Conservation (phyloP, 140 eudicot genomes). For the Anethum foeniculum region DNA sequence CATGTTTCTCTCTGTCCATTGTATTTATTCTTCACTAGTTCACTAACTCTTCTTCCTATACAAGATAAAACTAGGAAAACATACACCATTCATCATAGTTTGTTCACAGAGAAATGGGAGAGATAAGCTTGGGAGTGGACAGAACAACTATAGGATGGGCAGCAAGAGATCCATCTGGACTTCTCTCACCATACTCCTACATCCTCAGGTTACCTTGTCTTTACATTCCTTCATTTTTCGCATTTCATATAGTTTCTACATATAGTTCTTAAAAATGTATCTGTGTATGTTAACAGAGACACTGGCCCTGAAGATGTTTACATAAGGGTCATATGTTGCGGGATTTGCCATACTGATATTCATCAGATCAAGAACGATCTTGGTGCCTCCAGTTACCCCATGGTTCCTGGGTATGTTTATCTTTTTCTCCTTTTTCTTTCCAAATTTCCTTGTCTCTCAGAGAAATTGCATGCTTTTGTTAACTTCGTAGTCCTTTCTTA, state of each 20-base stretch:
- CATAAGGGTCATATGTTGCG: constrained; percentile 55
- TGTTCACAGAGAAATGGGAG: not conserved
- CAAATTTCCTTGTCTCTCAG: not conserved
- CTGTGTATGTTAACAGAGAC: constrained; percentile 24
- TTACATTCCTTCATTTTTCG: not conserved
- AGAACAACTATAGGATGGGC: constrained; percentile 44
- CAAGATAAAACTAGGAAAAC: not conserved
- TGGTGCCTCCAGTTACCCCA: constrained; percentile 80
- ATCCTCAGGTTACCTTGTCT: constrained; percentile 28
- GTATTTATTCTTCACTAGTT: too few species aligned
- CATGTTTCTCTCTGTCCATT: too few species aligned
- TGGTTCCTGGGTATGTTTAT: constrained; percentile 82
- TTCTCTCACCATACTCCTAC: constrained; percentile 43
- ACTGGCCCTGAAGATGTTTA: constrained; percentile 59
- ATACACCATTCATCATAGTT: not conserved
- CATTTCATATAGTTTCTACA: not conserved
- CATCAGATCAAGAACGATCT: constrained; percentile 54
- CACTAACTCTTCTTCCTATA: not conserved
- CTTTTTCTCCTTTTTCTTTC: not conserved
- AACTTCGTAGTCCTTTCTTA: not conserved
- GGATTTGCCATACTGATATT: constrained; percentile 64
- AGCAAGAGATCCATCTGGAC: constrained; percentile 50
- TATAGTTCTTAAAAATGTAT: not conserved
- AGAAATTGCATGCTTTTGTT: not conserved
- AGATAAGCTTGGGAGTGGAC: constrained; percentile 35